Percentiles rank a stretch among this genome's conserved stretches.
Conservation (phyloP, 371 early-diverging fungal species). For the Dichotomocladium elegans region DNA sequence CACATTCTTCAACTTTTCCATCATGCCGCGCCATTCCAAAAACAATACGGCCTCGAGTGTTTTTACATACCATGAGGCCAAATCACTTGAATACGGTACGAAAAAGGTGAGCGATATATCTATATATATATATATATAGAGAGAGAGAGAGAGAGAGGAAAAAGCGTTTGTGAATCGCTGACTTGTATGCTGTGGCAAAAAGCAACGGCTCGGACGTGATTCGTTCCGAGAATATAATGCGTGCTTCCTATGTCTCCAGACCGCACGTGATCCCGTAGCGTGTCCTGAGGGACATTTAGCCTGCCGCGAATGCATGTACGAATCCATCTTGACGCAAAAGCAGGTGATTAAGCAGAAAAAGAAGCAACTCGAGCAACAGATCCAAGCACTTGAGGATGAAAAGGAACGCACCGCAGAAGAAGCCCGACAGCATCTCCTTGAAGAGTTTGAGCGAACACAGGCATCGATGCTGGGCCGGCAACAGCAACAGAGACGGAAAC, state of each 20-base stretch:
- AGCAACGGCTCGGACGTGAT: conserved; percentile 86
- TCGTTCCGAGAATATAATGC: conserved; percentile 85
- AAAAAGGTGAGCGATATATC: conserved; percentile 80
- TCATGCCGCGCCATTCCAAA: conserved; percentile 91
- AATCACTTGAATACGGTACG: conserved; percentile 88
- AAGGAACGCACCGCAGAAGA: conserved; percentile 42
- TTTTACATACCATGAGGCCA: conserved; percentile 91
- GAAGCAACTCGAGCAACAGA: conserved; percentile 59
- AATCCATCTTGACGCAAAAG: conserved; percentile 85
- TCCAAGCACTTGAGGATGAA: conserved; percentile 57
- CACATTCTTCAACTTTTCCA: not conserved
- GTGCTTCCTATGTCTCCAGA: conserved; percentile 89
- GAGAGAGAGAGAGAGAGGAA: not conserved
- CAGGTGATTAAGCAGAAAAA: conserved; percentile 67
- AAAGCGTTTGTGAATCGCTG: not conserved
- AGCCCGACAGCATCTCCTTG: conserved; percentile 46
- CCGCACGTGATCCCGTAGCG: conserved; percentile 77
- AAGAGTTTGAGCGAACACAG: conserved; percentile 66
- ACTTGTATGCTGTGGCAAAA: not conserved
- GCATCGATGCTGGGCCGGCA: conserved; percentile 48
- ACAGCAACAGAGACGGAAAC: not conserved
- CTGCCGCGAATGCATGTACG: conserved; percentile 89
- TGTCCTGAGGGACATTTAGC: conserved; percentile 83
- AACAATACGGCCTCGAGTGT: conserved; percentile 94
- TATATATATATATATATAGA: too few species aligned